A percentile compares a stretch with the other conserved stretches of the same genome.
These are phyloP conservation scores for Hyaloperonospora arabidopsidis DNA, from an alignment of 352 stramenopile genomes.

Conservation along the genomic window DNA sequence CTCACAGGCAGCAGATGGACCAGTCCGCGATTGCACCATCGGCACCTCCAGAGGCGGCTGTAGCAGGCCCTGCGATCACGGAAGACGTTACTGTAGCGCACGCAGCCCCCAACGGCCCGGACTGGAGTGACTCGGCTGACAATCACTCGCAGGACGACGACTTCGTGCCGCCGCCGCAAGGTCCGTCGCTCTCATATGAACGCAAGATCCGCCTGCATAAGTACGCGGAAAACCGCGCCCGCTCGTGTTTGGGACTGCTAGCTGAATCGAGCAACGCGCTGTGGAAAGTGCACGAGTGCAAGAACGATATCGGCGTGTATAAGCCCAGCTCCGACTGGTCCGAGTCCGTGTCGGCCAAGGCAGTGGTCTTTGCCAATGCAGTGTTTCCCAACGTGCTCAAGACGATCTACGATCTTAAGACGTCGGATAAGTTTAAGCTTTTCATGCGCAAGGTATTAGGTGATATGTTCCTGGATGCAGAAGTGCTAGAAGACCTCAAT, in stretches of 20 bases:
- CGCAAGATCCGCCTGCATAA: conserved; percentile 79
- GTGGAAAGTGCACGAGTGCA: conserved; percentile 76
- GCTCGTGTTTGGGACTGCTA: conserved; percentile 66
- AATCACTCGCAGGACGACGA: conserved; percentile 56
- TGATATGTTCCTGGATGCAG: conserved; percentile 76
- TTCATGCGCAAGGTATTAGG: conserved; percentile 78
- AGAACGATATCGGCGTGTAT: conserved; percentile 74
- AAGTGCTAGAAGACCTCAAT: conserved; percentile 79
- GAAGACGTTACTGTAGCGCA: conserved; percentile 6
- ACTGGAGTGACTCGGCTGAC: conserved; percentile 65
- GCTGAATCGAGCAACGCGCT: conserved; percentile 67
- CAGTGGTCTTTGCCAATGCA: conserved; percentile 66
- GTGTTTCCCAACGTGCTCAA: conserved; percentile 78
- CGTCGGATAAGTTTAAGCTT: conserved; percentile 76
- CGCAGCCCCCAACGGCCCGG: conserved; percentile 20
- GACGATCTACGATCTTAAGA: conserved; percentile 79
- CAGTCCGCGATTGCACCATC: conserved; percentile 4
- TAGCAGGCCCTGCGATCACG: conserved; percentile 3
- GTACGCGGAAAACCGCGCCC: conserved; percentile 77
- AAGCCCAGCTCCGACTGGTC: conserved; percentile 84
- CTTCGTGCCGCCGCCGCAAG: conserved; percentile 45
- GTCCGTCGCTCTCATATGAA: conserved; percentile 76
- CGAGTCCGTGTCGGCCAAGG: conserved; percentile 78
- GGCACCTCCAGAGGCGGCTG: conserved; percentile 3
- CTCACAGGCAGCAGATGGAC: conserved; percentile 16